Evolutionary conservation across 1,284 basidiomycete genomes (phyloP), one percentile per base, ranked within the genome.

Genomic region (Ganoderma boninense): DNA sequence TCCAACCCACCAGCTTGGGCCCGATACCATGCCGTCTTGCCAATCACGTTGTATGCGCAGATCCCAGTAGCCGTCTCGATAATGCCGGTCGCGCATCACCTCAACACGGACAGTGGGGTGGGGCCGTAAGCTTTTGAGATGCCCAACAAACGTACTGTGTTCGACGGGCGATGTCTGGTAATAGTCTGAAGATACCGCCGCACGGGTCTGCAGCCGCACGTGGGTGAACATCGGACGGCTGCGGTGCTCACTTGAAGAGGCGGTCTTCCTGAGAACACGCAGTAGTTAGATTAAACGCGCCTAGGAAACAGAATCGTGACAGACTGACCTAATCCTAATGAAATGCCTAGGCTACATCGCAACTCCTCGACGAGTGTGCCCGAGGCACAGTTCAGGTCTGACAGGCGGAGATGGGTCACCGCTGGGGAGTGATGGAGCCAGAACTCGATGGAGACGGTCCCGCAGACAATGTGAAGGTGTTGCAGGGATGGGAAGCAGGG

Each of bases 351-450:
- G n/a, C 23, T 44, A 64, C n/a, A 29, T 16, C 32, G 62, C 23
- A 66, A 59, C 18, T 63, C 60, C 29, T 49, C 38, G 8, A 6
- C 29, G 23, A 62, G 60, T 18, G 42, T 59, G 18, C 13, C 29
- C 14, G 49, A 57, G 20, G 64, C 65, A 10, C 57, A 46, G 10
- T 44, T 62, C 11, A 71, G 43, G 52, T 68, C 64, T 4, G 69
- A 71, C 26, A 71, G 62, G 4, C 63, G 56, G 35, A 71, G 63
- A 14, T 32, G 64, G 18, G 40, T 57, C 18, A 65, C 32, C 13
- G n/a, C 20, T 2, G 69, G 66, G 16, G 69, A 59, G 52, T 68
- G 65, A 35, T 62, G 52, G 23, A 49, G 10, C 69, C 66, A 71
- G 32, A 43, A 44, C 23, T 57, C 49, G 49, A 62, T 56, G 26